These are phyloP conservation scores for Termitomyces eurrhizus DNA, from an alignment of 768 basidiomycete species.

Conservation along the genomic window DNA sequence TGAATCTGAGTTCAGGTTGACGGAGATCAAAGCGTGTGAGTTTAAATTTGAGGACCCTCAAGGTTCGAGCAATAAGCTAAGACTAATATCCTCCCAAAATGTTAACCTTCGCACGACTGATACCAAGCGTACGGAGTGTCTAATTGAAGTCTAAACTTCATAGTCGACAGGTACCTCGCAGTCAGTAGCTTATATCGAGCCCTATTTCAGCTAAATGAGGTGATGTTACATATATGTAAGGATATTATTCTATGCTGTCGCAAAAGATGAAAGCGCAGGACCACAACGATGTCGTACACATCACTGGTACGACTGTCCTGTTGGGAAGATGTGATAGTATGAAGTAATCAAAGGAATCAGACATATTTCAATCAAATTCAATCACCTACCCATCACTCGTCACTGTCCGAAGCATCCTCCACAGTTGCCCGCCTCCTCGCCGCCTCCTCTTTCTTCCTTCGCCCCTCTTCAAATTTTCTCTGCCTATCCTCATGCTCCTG, in stretches of 20 bases:
- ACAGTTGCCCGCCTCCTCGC: conserved; percentile 11
- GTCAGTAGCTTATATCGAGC: not conserved
- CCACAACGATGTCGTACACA: not conserved
- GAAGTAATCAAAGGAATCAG: not conserved
- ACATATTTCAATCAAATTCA: not conserved
- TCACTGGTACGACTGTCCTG: conserved; percentile 15
- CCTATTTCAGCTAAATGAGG: not conserved
- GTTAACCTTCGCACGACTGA: not conserved
- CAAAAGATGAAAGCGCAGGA: not conserved
- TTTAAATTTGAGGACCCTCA: too few relatives aligned
- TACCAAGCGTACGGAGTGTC: not conserved
- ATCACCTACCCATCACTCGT: conserved; percentile 3
- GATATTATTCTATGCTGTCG: not conserved
- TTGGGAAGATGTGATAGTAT: conserved; percentile 10
- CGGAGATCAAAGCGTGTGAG: not conserved
- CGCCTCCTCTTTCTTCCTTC: conserved; percentile 29
- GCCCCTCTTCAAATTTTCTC: conserved; percentile 26
- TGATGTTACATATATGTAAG: too few relatives aligned
- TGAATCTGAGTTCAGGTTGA: not conserved
- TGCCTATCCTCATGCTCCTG: conserved; percentile 41
- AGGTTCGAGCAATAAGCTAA: too few relatives aligned
- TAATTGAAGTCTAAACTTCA: not conserved
- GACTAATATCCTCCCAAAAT: not conserved
- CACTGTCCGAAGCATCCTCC: conserved; percentile 5
- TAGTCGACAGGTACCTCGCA: not conserved